Conservation (phyloP, 2,329 filamentous ascomycete genomes). For the Aspergillus sp. region DNA sequence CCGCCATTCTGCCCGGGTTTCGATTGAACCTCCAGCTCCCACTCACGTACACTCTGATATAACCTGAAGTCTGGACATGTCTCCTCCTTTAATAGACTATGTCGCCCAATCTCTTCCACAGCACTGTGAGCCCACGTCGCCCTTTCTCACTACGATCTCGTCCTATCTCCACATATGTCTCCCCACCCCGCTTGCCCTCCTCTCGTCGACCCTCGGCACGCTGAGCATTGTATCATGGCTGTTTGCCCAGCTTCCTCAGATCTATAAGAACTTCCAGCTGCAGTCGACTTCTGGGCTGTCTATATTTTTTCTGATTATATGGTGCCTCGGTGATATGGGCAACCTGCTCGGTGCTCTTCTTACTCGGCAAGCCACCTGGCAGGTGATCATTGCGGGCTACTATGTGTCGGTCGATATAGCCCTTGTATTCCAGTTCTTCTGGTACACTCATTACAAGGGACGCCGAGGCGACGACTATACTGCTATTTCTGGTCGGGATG, state of each 20-base stretch:
- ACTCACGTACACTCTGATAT: neutral
- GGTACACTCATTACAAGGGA: slow-evolving; percentile 61
- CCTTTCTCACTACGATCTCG: slow-evolving; percentile 58
- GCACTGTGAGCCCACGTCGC: slow-evolving; percentile 61
- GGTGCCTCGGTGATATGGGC: slow-evolving; percentile 64
- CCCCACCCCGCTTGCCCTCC: slow-evolving; percentile 61
- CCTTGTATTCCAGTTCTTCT: slow-evolving; percentile 63
- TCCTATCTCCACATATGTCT: slow-evolving; percentile 62
- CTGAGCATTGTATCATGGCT: slow-evolving; percentile 68
- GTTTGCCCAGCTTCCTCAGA: slow-evolving; percentile 68
- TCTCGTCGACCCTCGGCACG: slow-evolving; percentile 61
- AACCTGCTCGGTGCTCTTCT: slow-evolving; percentile 65
- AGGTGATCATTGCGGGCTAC: slow-evolving; percentile 64
- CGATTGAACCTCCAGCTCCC: neutral
- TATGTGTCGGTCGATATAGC: slow-evolving; percentile 66
- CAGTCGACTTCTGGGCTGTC: slow-evolving; percentile 66
- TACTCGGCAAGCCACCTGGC: slow-evolving; percentile 65
- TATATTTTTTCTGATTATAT: slow-evolving; percentile 65
- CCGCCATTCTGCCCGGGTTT: neutral
- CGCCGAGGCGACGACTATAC: slow-evolving; percentile 43
- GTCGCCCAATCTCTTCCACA: slow-evolving; percentile 46
- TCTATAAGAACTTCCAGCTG: slow-evolving; percentile 66
- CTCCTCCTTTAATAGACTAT: slow-evolving; percentile 29
- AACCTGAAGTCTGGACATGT: slow-evolving; percentile 23
- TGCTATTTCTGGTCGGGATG: slow-evolving; percentile 26